These are phyloP conservation scores for Oryza rufipogon DNA, from an alignment of 176 grass and related monocot species.

Conservation along the genomic window DNA sequence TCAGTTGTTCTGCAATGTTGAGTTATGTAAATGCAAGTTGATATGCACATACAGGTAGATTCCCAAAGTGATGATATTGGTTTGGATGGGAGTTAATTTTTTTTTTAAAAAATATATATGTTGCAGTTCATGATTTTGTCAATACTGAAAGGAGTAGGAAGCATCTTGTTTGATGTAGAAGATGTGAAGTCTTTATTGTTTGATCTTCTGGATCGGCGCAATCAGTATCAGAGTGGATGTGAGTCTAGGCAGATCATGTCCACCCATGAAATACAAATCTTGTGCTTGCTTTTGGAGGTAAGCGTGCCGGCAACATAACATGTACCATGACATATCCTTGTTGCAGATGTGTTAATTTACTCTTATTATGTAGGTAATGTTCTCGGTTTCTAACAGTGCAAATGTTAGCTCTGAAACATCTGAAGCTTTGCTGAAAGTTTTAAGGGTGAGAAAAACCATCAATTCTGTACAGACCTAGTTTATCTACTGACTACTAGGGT, in stretches of 20 bases:
- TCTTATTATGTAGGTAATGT: conserved; percentile 54
- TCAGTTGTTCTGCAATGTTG: conserved; percentile 46
- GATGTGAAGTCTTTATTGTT: conserved; percentile 67
- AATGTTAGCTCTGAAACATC: conserved; percentile 49
- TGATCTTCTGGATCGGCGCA: conserved; percentile 58
- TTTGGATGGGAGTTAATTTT: conserved; percentile 17
- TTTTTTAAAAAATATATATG: not conserved
- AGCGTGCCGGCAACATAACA: not conserved
- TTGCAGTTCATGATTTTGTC: conserved; percentile 79
- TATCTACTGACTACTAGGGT: conserved; percentile 34
- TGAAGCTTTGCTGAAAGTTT: conserved; percentile 52
- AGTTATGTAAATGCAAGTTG: conserved; percentile 18
- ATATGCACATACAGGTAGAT: not conserved
- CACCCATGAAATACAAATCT: conserved; percentile 61
- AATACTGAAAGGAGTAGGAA: conserved; percentile 83
- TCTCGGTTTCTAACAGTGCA: conserved; percentile 42
- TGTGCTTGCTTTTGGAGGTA: conserved; percentile 98
- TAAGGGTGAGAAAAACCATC: conserved; percentile 69
- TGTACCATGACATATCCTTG: conserved; percentile 20
- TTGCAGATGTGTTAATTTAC: conserved; percentile 21
- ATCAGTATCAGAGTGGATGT: conserved; percentile 37
- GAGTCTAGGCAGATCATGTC: conserved; percentile 52
- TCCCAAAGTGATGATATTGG: not conserved
- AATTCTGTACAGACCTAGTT: conserved; percentile 27
- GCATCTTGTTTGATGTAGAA: conserved; percentile 62